phyloP scores from a whole-genome alignment of 148 eudicot species.

The Rhododendron kiyosumense region DNA sequence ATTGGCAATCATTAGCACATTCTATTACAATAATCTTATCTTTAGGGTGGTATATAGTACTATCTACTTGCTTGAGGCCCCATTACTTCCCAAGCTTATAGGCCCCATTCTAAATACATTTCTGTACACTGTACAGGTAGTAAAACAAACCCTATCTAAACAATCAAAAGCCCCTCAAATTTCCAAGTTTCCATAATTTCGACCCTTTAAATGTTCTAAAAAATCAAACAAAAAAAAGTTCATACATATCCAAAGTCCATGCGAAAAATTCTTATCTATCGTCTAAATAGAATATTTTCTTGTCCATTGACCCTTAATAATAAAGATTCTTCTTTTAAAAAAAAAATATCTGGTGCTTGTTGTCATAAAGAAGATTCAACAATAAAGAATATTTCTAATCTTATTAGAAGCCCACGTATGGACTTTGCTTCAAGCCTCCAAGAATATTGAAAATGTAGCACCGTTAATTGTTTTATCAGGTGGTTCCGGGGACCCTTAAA shows the following conservation, averaged over 20 bases:
- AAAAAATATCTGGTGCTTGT: too few relatives aligned
- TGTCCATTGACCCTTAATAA: neutral
- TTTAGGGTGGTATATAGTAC: neutral
- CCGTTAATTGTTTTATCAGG: too few relatives aligned
- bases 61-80: neutral
- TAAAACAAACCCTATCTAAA: neutral
- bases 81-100: neutral
- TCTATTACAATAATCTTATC: neutral
- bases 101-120: too few relatives aligned
- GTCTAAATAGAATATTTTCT: neutral
- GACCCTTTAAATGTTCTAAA: neutral
- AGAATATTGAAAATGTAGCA: neutral
- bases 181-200: neutral
- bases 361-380: too few relatives aligned
- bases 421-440: neutral
- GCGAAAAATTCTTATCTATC: neutral
- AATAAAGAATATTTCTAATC: too few relatives aligned
- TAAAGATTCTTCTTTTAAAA: too few relatives aligned
- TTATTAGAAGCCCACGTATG: neutral
- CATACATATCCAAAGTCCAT: neutral
- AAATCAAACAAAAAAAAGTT: too few relatives aligned
- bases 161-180: neutral
- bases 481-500: too few relatives aligned
- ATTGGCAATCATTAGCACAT: neutral
- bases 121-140: too few relatives aligned